phyloP scores from a whole-genome alignment of 441 rosid species.

The Mallotus repandus region DNA sequence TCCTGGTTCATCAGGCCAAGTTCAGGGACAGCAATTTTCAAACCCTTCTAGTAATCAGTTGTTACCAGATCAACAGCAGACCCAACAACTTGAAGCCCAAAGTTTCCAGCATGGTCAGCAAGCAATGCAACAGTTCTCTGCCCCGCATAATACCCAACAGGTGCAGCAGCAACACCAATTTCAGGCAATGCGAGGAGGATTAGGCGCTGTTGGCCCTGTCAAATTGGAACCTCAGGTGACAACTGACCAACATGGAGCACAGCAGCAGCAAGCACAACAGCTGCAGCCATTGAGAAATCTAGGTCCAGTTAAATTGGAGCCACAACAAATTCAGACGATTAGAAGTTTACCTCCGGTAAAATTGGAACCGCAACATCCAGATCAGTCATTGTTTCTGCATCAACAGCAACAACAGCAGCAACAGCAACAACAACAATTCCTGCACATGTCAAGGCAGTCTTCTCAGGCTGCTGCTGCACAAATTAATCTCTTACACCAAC shows the following conservation, averaged over 20 bases:
- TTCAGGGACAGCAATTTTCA: constrained; percentile 76
- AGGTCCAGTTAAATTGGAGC: constrained; percentile 71
- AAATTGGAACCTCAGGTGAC: constrained; percentile 81
- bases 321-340: constrained; percentile 57
- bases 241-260: constrained; percentile 60
- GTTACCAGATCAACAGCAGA: constrained; percentile 67
- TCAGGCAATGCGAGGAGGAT: constrained; percentile 60
- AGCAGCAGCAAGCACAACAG: constrained; percentile 53
- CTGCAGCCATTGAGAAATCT: constrained; percentile 58
- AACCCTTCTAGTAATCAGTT: constrained; percentile 56
- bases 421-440: constrained; percentile 58
- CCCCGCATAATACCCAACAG: constrained; percentile 46
- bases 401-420: constrained; percentile 67
- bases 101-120: constrained; percentile 69
- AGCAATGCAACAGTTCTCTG: constrained; percentile 57
- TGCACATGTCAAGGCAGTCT: constrained; percentile 81
- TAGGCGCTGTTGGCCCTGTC: constrained; percentile 66
- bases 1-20: constrained; percentile 61
- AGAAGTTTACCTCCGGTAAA: constrained; percentile 72
- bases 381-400: constrained; percentile 64
- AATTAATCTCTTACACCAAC: constrained; percentile 65
- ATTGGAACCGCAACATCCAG: constrained; percentile 79
- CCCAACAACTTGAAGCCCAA: constrained; percentile 64
- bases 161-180: constrained; percentile 63
- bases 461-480: constrained; percentile 70